These are phyloP conservation scores for Russula compacta DNA, from an alignment of 768 basidiomycete species.

Conservation along the genomic window DNA sequence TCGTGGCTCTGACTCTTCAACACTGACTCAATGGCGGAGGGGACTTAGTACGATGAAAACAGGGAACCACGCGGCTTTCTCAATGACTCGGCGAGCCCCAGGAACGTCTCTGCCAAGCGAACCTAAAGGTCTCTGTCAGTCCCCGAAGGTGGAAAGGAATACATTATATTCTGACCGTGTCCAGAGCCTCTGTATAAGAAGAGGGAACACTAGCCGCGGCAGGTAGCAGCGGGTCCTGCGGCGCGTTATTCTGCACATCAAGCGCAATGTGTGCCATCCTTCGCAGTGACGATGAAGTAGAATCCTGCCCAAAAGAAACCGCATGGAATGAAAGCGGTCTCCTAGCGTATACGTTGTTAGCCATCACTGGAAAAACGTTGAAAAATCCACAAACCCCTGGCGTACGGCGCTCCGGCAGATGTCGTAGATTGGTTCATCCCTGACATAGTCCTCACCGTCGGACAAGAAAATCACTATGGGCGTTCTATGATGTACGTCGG, in stretches of 20 bases:
- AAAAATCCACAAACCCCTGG: constrained; percentile 32
- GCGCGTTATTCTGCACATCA: constrained; percentile 38
- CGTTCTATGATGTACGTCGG: constrained; percentile 27
- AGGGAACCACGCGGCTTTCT: constrained; percentile 46
- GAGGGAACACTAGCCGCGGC: neutral
- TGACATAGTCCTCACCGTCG: constrained; percentile 41
- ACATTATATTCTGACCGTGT: neutral
- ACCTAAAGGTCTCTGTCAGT: constrained; percentile 30
- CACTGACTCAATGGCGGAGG: neutral
- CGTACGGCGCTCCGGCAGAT: constrained; percentile 35
- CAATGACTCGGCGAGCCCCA: constrained; percentile 50
- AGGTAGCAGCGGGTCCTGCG: constrained; percentile 30
- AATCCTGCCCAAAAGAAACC: constrained; percentile 44
- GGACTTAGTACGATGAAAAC: neutral
- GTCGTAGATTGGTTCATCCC: constrained; percentile 33
- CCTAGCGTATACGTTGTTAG: constrained; percentile 25
- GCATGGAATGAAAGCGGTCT: constrained; percentile 51
- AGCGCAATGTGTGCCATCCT: constrained; percentile 45
- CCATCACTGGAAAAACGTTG: neutral
- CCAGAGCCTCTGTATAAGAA: constrained; percentile 38
- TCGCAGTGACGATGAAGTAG: constrained; percentile 27
- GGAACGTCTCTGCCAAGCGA: constrained; percentile 47
- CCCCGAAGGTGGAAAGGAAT: too few species aligned
- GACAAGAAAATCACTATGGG: constrained; percentile 52
- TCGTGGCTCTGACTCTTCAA: neutral